Evolutionary conservation across 495 filamentous ascomycete species (phyloP).

Genomic region (Oleoguttula mirabilis): DNA sequence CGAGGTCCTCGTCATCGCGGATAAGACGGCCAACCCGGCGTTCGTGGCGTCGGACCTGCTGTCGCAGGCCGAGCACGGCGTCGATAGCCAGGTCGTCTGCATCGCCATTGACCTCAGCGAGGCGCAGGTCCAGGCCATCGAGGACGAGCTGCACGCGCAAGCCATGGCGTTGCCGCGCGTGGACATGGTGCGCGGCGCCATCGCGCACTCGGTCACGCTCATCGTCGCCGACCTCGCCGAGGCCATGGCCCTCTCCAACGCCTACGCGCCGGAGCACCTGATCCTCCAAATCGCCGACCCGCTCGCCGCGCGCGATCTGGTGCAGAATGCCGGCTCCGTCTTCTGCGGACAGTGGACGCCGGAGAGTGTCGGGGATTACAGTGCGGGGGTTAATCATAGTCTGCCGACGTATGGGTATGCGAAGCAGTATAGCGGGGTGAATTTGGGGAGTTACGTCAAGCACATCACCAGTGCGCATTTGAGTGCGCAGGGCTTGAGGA

Average conservation of each 20-base stretch:
- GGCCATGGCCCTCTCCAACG: constrained; percentile 78
- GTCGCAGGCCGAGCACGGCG: constrained; percentile 91
- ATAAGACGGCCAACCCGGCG: constrained; percentile 75
- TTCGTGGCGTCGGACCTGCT: constrained; percentile 93
- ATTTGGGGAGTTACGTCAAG: constrained; percentile 88
- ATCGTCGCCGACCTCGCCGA: constrained; percentile 67
- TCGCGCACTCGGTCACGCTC: constrained; percentile 81
- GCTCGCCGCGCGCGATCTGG: constrained; percentile 54
- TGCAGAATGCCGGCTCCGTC: constrained; percentile 91
- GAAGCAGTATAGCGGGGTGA: constrained; percentile 96
- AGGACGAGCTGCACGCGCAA: constrained; percentile 80
- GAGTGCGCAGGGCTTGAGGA: constrained; percentile 68
- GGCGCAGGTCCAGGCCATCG: constrained; percentile 60
- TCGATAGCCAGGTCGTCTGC: constrained; percentile 87
- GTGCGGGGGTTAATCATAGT: constrained; percentile 92
- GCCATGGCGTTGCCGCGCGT: constrained; percentile 80
- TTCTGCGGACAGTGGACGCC: constrained; percentile 95
- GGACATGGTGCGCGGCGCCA: constrained; percentile 85
- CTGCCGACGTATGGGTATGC: constrained; percentile 95
- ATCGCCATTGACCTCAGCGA: constrained; percentile 74
- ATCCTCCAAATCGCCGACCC: constrained; percentile 79
- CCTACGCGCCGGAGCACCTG: constrained; percentile 94
- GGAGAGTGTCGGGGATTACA: constrained; percentile 94
- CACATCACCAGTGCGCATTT: constrained; percentile 89
- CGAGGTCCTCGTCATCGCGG: constrained; percentile 93